Conservation (phyloP, 2,329 filamentous ascomycete genomes). For the Sarocladium oryzae region DNA sequence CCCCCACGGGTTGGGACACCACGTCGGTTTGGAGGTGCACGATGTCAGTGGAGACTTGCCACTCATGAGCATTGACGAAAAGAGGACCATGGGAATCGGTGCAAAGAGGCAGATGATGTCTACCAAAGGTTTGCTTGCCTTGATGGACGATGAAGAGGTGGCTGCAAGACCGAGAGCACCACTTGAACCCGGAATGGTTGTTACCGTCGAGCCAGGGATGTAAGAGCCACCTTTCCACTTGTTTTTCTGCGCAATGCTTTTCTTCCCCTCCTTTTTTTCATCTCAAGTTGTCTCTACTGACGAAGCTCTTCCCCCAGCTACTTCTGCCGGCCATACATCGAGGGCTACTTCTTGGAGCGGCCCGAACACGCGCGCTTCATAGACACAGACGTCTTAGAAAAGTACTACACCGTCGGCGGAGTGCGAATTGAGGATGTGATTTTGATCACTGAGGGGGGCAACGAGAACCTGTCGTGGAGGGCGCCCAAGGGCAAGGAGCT, state of each 20-base stretch:
- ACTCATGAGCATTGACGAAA: slow-evolving; percentile 19
- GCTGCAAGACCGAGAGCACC: slow-evolving; percentile 8
- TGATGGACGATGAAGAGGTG: slow-evolving; percentile 20
- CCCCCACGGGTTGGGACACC: slow-evolving; percentile 59
- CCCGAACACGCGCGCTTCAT: slow-evolving; percentile 56
- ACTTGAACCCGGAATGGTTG: slow-evolving; percentile 51
- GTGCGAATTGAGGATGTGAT: slow-evolving; percentile 92
- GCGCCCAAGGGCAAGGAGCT: slow-evolving; percentile 72
- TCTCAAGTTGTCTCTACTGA: background rate
- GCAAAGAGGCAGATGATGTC: slow-evolving; percentile 37
- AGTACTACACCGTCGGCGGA: slow-evolving; percentile 74
- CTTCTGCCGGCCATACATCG: slow-evolving; percentile 67
- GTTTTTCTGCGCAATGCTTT: background rate
- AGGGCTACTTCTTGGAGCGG: slow-evolving; percentile 59
- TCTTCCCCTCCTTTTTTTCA: background rate
- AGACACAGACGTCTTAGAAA: slow-evolving; percentile 55
- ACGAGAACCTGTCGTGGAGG: slow-evolving; percentile 70
- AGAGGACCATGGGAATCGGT: slow-evolving; percentile 21
- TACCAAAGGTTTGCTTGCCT: slow-evolving; percentile 25
- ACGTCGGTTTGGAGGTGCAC: slow-evolving; percentile 60
- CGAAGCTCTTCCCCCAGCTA: slow-evolving; percentile 42
- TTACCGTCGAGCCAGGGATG: slow-evolving; percentile 75
- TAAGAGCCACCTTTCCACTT: slow-evolving; percentile 29
- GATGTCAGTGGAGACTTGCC: slow-evolving; percentile 43
- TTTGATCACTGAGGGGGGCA: slow-evolving; percentile 68